A percentile compares a stretch with the other conserved stretches of the same genome.
Evolutionary conservation across 1,284 basidiomycete genomes (phyloP).

Genomic region (Melanopsichium pennsylvanicum): DNA sequence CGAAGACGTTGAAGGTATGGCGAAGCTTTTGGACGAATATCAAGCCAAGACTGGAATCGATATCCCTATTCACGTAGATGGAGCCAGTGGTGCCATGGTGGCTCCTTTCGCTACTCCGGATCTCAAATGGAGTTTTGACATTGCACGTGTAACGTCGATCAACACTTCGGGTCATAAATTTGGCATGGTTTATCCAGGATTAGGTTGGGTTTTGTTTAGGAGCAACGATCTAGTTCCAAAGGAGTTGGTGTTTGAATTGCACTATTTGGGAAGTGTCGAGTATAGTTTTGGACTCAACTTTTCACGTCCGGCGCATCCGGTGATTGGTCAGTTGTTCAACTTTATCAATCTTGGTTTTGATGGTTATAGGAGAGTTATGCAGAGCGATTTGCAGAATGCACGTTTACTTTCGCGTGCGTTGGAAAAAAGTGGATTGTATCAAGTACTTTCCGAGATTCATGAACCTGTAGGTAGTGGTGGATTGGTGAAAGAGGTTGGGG

Average conservation of each 20-base stretch:
- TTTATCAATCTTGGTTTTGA: slow-evolving; percentile 64
- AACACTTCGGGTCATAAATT: slow-evolving; percentile 80
- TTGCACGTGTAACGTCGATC: slow-evolving; percentile 81
- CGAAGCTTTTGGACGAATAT: slow-evolving; percentile 83
- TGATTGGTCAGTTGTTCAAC: slow-evolving; percentile 92
- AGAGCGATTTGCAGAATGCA: slow-evolving; percentile 76
- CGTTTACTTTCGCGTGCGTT: slow-evolving; percentile 84
- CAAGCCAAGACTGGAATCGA: slow-evolving; percentile 77
- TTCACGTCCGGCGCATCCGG: slow-evolving; percentile 85
- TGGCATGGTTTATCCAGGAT: slow-evolving; percentile 82
- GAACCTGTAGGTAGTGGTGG: slow-evolving; percentile 36
- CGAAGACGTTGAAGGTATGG: slow-evolving; percentile 88
- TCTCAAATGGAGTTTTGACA: slow-evolving; percentile 75
- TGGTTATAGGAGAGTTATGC: slow-evolving; percentile 70
- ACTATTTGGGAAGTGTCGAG: slow-evolving; percentile 67
- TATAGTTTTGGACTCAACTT: slow-evolving; percentile 89
- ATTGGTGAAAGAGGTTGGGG: slow-evolving; percentile 54
- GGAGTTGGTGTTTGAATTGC: slow-evolving; percentile 82
- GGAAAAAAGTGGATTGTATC: slow-evolving; percentile 80
- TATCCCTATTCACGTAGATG: slow-evolving; percentile 72
- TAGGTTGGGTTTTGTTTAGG: slow-evolving; percentile 65
- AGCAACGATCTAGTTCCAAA: slow-evolving; percentile 68
- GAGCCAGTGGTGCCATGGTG: slow-evolving; percentile 66
- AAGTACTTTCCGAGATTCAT: slow-evolving; percentile 69
- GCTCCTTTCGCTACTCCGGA: slow-evolving; percentile 82